phyloP scores from a whole-genome alignment of 306 rosid genomes.

The Lathyrus aphaca region DNA sequence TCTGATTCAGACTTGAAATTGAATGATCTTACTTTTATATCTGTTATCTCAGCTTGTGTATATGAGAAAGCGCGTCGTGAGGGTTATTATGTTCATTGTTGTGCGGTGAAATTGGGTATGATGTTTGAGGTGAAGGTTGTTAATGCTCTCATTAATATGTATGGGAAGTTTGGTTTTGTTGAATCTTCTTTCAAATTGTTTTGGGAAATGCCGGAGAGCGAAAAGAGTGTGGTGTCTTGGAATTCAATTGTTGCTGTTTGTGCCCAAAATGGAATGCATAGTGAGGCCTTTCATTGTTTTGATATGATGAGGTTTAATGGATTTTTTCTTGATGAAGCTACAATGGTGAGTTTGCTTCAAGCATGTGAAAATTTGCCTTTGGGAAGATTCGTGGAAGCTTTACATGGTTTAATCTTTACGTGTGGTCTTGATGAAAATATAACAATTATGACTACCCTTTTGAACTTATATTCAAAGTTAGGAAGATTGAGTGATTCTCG shows the following conservation, averaged over 20 bases:
- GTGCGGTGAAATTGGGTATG: constrained; percentile 58
- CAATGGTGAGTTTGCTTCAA: constrained; percentile 63
- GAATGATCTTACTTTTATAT: constrained; percentile 63
- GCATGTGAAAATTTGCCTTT: constrained; percentile 58
- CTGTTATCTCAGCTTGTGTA: constrained; percentile 62
- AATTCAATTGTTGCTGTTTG: constrained; percentile 61
- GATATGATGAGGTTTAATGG: constrained; percentile 58
- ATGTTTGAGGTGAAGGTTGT: constrained; percentile 55
- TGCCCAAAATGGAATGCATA: constrained; percentile 48
- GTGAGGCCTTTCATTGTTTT: constrained; percentile 53
- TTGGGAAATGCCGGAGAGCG: constrained; percentile 48
- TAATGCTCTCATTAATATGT: constrained; percentile 67
- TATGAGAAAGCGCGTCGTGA: constrained; percentile 41
- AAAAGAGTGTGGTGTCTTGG: constrained; percentile 65
- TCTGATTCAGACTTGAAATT: constrained; percentile 44
- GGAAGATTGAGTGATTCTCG: constrained; percentile 63
- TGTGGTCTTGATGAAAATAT: constrained; percentile 50
- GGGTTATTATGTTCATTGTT: constrained; percentile 68
- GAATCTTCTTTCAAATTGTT: constrained; percentile 55
- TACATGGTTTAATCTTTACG: constrained; percentile 57
- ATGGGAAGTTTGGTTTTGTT: constrained; percentile 63
- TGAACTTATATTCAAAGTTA: constrained; percentile 65
- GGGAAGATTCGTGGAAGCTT: constrained; percentile 53
- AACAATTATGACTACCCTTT: constrained; percentile 58
- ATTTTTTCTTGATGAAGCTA: constrained; percentile 64